phyloP scores from a whole-genome alignment of 495 filamentous ascomycete species.

The Glarea lozoyensis region DNA sequence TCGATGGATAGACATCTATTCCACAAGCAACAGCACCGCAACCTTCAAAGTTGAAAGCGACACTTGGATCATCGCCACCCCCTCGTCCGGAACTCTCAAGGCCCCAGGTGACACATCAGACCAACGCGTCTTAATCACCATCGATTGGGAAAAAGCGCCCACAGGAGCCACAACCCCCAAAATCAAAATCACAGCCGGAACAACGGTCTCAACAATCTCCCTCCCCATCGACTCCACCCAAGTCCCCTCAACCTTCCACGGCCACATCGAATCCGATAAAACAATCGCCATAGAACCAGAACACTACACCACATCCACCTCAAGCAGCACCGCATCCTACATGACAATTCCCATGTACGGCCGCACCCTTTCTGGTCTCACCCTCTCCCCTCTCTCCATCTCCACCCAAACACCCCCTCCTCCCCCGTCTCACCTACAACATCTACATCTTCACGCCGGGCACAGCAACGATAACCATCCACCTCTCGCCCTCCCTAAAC shows the following conservation, averaged over 20 bases:
- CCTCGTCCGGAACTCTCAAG: constrained; percentile 41
- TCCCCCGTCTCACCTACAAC: constrained; percentile 51
- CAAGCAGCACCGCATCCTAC: constrained; percentile 26
- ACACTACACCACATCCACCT: constrained; percentile 7
- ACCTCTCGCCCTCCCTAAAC: constrained; percentile 37
- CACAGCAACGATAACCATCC: constrained; percentile 47
- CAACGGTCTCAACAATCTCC: constrained; percentile 25
- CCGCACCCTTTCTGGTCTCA: constrained; percentile 42
- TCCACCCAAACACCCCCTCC: constrained; percentile 31
- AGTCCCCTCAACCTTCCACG: constrained; percentile 47
- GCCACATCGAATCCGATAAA: constrained; percentile 56
- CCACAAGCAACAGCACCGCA: constrained; percentile 46
- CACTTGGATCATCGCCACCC: constrained; percentile 48
- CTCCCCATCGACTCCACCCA: constrained; percentile 46
- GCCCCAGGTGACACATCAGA: constrained; percentile 31
- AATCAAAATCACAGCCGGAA: constrained; percentile 24
- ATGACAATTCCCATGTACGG: constrained; percentile 43
- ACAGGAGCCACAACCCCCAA: constrained; percentile 33
- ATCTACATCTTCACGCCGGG: constrained; percentile 51
- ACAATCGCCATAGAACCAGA: constrained; percentile 44
- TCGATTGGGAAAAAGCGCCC: constrained; percentile 53
- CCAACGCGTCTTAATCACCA: constrained; percentile 43
- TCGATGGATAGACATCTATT: constrained; percentile 60
- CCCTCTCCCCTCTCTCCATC: constrained; percentile 39
- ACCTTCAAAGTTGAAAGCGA: constrained; percentile 44